These are phyloP conservation scores for Zopfochytrium polystomum DNA, from an alignment of 371 early-diverging fungal species.

Conservation along the genomic window DNA sequence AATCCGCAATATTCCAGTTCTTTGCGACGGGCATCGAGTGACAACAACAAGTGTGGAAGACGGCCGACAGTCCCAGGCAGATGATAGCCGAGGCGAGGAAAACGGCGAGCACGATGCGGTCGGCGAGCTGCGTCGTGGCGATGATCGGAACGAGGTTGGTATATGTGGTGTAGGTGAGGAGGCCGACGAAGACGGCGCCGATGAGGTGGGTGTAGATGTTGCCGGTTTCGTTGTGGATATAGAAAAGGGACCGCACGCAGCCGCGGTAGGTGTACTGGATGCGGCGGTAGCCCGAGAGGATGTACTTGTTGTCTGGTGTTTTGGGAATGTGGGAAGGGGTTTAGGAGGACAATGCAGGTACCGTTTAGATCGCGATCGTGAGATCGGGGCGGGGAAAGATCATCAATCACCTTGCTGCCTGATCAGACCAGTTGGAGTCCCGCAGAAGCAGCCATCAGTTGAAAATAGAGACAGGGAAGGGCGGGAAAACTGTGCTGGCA, in stretches of 20 bases:
- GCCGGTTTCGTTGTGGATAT: constrained; percentile 85
- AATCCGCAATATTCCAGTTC: constrained; percentile 69
- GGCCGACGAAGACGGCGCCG: constrained; percentile 63
- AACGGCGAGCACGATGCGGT: constrained; percentile 21
- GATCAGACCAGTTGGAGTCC: no score
- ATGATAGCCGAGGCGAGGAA: constrained; percentile 64
- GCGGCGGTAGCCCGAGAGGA: constrained; percentile 16
- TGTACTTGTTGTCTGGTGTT: constrained; percentile 6
- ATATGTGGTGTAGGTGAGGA: neutral
- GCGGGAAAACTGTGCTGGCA: no score
- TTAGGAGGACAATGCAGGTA: no score
- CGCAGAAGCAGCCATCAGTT: no score
- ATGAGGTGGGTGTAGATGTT: constrained; percentile 85
- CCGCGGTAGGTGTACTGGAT: neutral
- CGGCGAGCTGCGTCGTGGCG: constrained; percentile 1
- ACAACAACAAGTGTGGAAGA: constrained; percentile 83
- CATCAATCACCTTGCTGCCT: no score
- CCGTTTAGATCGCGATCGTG: no score
- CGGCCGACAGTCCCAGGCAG: constrained; percentile 76
- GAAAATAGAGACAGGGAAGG: no score
- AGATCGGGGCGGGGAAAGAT: no score
- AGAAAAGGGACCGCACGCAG: constrained; percentile 63
- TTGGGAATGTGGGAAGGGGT: no score
- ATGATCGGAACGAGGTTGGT: constrained; percentile 1
- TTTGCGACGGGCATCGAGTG: constrained; percentile 68